A percentile compares a stretch with the other conserved stretches of the same genome.
Conservation (phyloP, 2,329 filamentous ascomycete species). For the Myriosclerotinia curreyana region DNA sequence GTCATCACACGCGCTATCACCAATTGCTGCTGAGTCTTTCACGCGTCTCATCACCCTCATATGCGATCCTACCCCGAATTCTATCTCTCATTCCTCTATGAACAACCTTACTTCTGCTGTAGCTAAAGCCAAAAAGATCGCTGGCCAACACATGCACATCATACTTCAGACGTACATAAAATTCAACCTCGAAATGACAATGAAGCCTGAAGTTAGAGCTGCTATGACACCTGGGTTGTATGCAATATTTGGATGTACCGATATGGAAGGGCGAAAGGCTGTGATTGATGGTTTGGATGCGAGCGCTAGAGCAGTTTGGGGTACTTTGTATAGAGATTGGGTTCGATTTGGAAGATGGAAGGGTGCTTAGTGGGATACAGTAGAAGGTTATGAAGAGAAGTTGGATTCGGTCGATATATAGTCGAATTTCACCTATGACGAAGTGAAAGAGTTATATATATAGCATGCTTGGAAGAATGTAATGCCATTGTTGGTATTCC, state of each 20-base stretch:
- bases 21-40: slow-evolving; percentile 46
- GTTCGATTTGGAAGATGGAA: slow-evolving; percentile 27
- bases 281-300: slow-evolving; percentile 59
- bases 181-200: slow-evolving; percentile 55
- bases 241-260: slow-evolving; percentile 47
- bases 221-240: slow-evolving; percentile 57
- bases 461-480: background rate
- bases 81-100: slow-evolving; percentile 46
- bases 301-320: slow-evolving; percentile 57
- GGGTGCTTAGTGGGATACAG: background rate
- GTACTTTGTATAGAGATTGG: slow-evolving; percentile 57
- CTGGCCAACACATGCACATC: slow-evolving; percentile 60
- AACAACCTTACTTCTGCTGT: slow-evolving; percentile 57
- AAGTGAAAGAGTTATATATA: background rate
- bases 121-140: slow-evolving; percentile 58
- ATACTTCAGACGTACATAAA: slow-evolving; percentile 59
- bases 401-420: background rate
- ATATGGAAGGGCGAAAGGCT: slow-evolving; percentile 55
- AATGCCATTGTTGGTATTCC: background rate
- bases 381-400: background rate
- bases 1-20: slow-evolving; percentile 39
- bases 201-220: slow-evolving; percentile 51
- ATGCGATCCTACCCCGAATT: slow-evolving; percentile 57
- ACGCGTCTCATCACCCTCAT: slow-evolving; percentile 50
- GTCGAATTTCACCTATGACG: background rate